phyloP scores from a whole-genome alignment of 371 early-diverging fungal genomes.

The Rhizopus arrhizus region DNA sequence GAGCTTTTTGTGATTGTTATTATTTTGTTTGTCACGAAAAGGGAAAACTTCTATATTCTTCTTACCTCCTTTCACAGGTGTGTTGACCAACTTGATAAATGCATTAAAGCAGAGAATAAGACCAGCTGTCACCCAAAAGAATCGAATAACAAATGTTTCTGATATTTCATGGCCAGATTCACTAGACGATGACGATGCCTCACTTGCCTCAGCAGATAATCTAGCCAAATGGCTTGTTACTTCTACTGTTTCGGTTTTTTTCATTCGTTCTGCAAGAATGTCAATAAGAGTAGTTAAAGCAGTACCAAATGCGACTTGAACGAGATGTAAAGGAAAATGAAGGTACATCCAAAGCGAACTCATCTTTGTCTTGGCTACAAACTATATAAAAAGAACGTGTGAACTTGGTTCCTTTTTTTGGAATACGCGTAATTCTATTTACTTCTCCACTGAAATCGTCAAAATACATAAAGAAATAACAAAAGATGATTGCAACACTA shows the following conservation, averaged over 20 bases:
- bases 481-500: constrained; percentile 52
- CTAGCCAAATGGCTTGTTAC: constrained; percentile 1
- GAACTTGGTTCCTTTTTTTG: background rate
- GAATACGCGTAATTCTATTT: background rate
- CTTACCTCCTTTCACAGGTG: constrained; percentile 41
- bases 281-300: constrained; percentile 37
- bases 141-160: constrained; percentile 31
- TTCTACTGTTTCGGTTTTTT: constrained; percentile 8
- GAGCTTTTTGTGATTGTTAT: constrained; percentile 28
- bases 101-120: constrained; percentile 46
- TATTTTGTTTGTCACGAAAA: background rate
- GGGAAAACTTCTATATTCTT: background rate
- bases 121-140: constrained; percentile 50
- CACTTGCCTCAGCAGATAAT: constrained; percentile 5
- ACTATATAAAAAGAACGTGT: constrained; percentile 10
- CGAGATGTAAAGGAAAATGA: constrained; percentile 62
- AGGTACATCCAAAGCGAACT: constrained; percentile 64
- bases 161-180: background rate
- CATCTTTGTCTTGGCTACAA: constrained; percentile 29
- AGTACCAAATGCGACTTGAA: constrained; percentile 61
- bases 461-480: constrained; percentile 58
- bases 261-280: background rate
- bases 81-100: constrained; percentile 46
- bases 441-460: constrained; percentile 52
- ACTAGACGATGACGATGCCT: background rate